A percentile compares a stretch with the other conserved stretches of the same genome.
Conservation (phyloP, 208 protist genomes). For the Balamuthia mandrillaris region DNA sequence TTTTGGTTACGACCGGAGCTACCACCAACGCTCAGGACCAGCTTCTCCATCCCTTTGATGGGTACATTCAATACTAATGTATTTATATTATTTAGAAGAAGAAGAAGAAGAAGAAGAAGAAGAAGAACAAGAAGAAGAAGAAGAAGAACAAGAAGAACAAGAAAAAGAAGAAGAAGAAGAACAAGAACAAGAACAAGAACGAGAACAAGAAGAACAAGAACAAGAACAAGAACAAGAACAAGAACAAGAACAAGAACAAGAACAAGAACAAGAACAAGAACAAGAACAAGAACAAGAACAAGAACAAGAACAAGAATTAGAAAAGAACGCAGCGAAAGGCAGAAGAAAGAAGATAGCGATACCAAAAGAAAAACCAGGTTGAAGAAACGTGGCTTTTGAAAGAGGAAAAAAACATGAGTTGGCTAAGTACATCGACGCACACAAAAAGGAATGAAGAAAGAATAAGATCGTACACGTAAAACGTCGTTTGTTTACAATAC, state of each 20-base stretch:
- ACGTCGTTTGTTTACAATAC: too few species aligned
- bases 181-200: background rate
- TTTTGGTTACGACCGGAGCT: background rate
- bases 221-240: background rate
- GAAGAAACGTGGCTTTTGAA: too few species aligned
- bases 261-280: background rate
- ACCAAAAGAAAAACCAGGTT: too few species aligned
- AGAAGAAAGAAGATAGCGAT: too few species aligned
- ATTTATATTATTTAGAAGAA: background rate
- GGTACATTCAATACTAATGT: background rate
- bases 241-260: background rate
- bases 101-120: slow-evolving; percentile 22
- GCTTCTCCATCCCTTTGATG: background rate
- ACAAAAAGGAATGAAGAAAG: too few species aligned
- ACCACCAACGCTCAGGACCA: background rate
- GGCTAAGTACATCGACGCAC: too few species aligned
- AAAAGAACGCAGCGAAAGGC: too few species aligned
- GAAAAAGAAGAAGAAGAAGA: slow-evolving; percentile 23
- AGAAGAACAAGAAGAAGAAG: slow-evolving; percentile 19
- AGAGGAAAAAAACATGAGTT: too few species aligned
- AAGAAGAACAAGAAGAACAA: background rate
- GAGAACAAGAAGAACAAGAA: background rate
- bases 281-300: background rate
- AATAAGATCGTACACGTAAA: too few species aligned
- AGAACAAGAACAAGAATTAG: background rate